Evolutionary conservation across 1,284 basidiomycete genomes (phyloP), one percentile per base, ranked within the genome.

Genomic region (Grifola frondosa): DNA sequence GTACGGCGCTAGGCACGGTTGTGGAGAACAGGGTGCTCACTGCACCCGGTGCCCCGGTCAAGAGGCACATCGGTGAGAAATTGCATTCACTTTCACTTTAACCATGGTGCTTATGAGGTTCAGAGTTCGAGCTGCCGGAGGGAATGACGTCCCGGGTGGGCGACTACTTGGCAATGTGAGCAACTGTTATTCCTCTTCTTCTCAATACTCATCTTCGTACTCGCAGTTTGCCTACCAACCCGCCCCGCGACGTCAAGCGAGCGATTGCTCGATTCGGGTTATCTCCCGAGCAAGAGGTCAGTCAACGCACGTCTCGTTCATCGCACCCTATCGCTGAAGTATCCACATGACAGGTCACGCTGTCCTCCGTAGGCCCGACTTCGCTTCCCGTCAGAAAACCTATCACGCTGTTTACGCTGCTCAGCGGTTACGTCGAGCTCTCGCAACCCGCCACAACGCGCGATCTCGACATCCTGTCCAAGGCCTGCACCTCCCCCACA

Each of bases 381-480:
- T 67, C 70, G 15, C 61, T 78, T 5, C 76, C 75, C 0, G 58
- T 61, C 13, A 62, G 65, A 22, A 62, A 60, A 21, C 66, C 70
- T 1, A 63, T 76, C 39, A 60, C 53, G 19, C 49, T 73, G 6
- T 60, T 53, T 10, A 61, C 63, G 25, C 55, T 77, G 5, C 59
- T 77, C 13, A 63, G 61, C 17, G 73, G 71, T 2, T 77, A 75
- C 46, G 68, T 78, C 30, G 76, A 78, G 50, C 63, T 78, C 12
- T 66, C 68, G 0, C 73, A 74, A 48, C 68, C 71, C 1, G 71
- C 70, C 0, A 74, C 71, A 1, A 65, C 63, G 5, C 61, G 66
- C 7, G 68, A 74, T 44, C 54, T 74, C 9, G 61, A 62, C 5
- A 47, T 49, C 24, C 54, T 65, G 7, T 20, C 48, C 28, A 48